Evolutionary conservation across 176 grass and related monocot genomes (phyloP).

Genomic region (Poa annua): DNA sequence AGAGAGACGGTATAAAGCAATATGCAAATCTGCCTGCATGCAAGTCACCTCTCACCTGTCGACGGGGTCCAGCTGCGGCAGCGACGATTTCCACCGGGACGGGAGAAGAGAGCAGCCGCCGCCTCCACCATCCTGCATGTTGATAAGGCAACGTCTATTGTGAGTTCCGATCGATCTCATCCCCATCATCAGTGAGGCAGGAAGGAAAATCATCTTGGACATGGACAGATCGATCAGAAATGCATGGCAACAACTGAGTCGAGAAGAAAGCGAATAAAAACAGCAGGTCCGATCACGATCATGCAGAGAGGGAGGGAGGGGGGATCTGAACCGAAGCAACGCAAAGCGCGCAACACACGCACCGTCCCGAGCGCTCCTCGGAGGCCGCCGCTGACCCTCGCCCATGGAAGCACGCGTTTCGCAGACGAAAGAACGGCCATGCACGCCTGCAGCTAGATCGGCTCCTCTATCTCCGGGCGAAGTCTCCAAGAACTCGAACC

Average conservation of each 20-base stretch:
- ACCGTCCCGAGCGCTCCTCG: constrained; percentile 34
- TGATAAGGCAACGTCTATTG: neutral
- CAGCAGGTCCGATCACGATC: neutral
- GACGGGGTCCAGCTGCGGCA: constrained; percentile 45
- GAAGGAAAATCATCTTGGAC: neutral
- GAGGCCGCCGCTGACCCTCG: constrained; percentile 15
- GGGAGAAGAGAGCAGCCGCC: constrained; percentile 17
- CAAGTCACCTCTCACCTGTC: constrained; percentile 37
- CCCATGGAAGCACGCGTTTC: constrained; percentile 38
- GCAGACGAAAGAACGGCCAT: constrained; percentile 42
- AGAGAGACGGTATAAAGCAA: neutral
- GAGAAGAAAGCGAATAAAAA: neutral
- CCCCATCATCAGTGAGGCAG: constrained; percentile 1
- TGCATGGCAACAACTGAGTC: neutral
- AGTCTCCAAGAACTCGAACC: neutral
- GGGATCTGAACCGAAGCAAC: constrained; percentile 14
- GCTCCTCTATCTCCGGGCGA: neutral
- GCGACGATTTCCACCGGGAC: constrained; percentile 44
- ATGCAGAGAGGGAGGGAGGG: neutral
- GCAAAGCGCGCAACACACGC: constrained; percentile 44
- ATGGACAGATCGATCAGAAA: neutral
- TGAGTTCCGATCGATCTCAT: constrained; percentile 26
- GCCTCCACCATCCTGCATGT: constrained; percentile 33
- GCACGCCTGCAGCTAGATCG: constrained; percentile 4
- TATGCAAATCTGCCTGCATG: neutral